Evolutionary conservation across 2,329 filamentous ascomycete genomes (phyloP), one percentile per base, ranked within the genome.

Genomic region (Trichophyton benhamiae): DNA sequence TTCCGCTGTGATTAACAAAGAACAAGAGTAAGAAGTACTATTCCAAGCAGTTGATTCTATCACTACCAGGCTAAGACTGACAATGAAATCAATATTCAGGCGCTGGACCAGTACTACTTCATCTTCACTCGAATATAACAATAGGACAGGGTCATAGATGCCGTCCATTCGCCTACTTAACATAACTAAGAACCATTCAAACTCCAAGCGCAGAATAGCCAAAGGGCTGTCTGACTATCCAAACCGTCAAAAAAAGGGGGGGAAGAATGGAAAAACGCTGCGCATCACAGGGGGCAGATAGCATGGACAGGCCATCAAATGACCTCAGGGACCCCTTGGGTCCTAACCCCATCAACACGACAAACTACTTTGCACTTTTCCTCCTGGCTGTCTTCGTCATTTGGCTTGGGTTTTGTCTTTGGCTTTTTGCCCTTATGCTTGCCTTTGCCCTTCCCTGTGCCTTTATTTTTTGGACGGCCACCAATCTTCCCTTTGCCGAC

Each of bases 271-370:
- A 9, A 9, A 13, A 38, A 38, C 3, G 33, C 9, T 38, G 8
- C 33, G 7, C 8, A 38, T 13, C 15, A 53, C 30, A 22, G 33
- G 27, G 13, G 11, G n/a, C 27, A 30, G 27, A 30, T 30, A 53
- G 27, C 3, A 53, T 53, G 49, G 13, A n/a, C 4, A 53, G 30
- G 13, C 49, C 7, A 2, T 52, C 59, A 65, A 17, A 65, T 36
- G 27, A 65, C 57, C 30, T 67, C 65, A 11, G 66, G 66, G 5
- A 63, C 52, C 0, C 65, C 66, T 17, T 59, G 36, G 3, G 57
- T 59, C 38, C 57, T 46, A n/a, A 66, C 65, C 57, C 63, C 60
- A 48, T 66, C 64, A 36, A 66, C 61, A 22, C 58, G 61, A 58
- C 66, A 66, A 33, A 58, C 58, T 46, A 66, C 49, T 15, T n/a